Conservation (phyloP, 495 filamentous ascomycete species). For the Aspergillus funiculosus region DNA sequence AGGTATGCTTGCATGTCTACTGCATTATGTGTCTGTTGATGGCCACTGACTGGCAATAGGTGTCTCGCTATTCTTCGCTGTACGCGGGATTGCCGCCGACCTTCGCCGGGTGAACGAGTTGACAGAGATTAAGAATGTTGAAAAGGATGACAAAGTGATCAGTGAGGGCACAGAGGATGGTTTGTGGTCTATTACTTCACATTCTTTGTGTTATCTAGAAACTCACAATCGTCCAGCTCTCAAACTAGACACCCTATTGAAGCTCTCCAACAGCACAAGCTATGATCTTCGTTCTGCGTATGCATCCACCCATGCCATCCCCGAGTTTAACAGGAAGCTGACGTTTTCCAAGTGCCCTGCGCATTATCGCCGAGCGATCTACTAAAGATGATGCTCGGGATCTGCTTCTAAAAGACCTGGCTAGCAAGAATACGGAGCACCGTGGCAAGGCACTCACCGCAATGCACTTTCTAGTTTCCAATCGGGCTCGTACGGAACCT, state of each 20-base stretch:
- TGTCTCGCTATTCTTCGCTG: constrained; percentile 42
- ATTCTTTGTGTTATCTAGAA: background rate
- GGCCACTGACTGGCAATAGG: constrained; percentile 26
- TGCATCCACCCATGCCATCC: constrained; percentile 11
- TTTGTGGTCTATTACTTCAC: constrained; percentile 9
- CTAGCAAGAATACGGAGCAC: constrained; percentile 29
- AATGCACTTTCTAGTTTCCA: constrained; percentile 41
- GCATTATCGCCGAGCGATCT: constrained; percentile 46
- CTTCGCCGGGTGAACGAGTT: constrained; percentile 43
- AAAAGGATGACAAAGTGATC: constrained; percentile 42
- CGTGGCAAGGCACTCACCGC: constrained; percentile 39
- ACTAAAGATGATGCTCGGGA: constrained; percentile 39
- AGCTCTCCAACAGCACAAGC: constrained; percentile 45
- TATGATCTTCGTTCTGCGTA: constrained; percentile 50
- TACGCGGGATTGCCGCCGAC: constrained; percentile 41
- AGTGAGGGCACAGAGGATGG: constrained; percentile 47
- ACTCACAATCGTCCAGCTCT: constrained; percentile 30
- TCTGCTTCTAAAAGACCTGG: constrained; percentile 39
- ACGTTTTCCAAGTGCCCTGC: constrained; percentile 34
- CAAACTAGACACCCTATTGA: constrained; percentile 46
- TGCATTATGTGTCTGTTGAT: background rate
- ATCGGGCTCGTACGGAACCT: constrained; percentile 35
- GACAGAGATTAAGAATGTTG: constrained; percentile 45
- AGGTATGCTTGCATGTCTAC: constrained; percentile 26
- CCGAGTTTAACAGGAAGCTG: constrained; percentile 2